phyloP scores from a whole-genome alignment of 2,329 filamentous ascomycete genomes.

The Tolypocladium pustulatum region DNA sequence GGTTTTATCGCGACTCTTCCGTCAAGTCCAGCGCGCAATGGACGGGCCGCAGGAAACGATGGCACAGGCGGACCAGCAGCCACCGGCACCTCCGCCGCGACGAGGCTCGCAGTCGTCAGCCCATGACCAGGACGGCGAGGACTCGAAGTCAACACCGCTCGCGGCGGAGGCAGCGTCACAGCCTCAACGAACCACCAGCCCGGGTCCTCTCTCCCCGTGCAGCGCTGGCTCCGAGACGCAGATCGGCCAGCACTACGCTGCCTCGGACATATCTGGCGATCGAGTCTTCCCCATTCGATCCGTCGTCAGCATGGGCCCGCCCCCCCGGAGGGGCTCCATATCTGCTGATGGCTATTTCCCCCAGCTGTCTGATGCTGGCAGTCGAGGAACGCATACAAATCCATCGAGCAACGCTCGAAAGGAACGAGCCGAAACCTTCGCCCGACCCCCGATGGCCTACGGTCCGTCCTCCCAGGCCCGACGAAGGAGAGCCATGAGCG shows the following conservation, averaged over 20 bases:
- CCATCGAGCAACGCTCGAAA: constrained; percentile 17
- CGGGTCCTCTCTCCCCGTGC: constrained; percentile 26
- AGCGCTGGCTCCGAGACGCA: constrained; percentile 32
- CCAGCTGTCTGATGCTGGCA: constrained; percentile 19
- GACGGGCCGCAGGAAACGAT: background rate
- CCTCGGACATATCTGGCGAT: constrained; percentile 34
- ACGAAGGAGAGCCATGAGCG: constrained; percentile 24
- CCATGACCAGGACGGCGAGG: background rate
- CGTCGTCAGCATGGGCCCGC: constrained; percentile 60
- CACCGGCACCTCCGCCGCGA: background rate
- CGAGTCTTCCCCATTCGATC: constrained; percentile 75
- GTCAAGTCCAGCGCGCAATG: background rate
- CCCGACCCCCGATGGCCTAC: constrained; percentile 11
- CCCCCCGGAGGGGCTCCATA: constrained; percentile 21
- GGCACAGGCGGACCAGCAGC: background rate
- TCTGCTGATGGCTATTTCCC: constrained; percentile 28
- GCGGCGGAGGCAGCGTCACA: background rate
- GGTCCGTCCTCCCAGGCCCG: constrained; percentile 12
- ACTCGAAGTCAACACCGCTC: background rate
- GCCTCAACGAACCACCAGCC: constrained; percentile 1
- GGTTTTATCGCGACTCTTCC: background rate
- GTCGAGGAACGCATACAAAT: constrained; percentile 17
- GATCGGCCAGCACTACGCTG: constrained; percentile 16
- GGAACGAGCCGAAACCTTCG: constrained; percentile 18
- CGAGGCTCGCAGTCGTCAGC: background rate